Percentiles rank a stretch among this genome's conserved stretches.
Evolutionary conservation across 495 filamentous ascomycete genomes (phyloP).

Genomic region (Podospora tetraspora): DNA sequence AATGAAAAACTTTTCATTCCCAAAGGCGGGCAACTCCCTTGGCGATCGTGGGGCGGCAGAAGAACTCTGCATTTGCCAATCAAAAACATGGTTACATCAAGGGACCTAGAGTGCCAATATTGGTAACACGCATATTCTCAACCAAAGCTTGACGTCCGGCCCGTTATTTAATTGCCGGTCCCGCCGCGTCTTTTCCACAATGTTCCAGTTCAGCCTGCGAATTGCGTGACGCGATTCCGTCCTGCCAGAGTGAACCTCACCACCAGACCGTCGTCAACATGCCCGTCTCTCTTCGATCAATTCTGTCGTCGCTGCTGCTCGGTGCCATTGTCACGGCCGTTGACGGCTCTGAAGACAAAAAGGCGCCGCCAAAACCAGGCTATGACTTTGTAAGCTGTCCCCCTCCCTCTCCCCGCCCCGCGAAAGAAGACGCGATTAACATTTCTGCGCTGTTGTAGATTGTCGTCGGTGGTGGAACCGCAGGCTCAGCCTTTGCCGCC

Average conservation of each 20-base stretch:
- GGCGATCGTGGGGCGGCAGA: too few species aligned
- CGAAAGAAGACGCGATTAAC: not conserved
- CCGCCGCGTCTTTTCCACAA: not conserved
- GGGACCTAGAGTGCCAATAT: not conserved
- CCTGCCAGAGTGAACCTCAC: not conserved
- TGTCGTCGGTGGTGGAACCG: constrained; percentile 61
- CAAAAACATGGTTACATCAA: not conserved
- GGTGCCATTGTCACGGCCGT: not conserved
- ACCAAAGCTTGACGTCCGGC: not conserved
- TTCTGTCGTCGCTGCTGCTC: not conserved
- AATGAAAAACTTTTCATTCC: too few species aligned
- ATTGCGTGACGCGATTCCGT: not conserved
- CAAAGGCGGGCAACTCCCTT: too few species aligned
- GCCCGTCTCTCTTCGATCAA: not conserved
- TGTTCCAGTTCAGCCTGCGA: not conserved
- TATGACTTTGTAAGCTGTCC: not conserved
- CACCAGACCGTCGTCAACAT: not conserved
- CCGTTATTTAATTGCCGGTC: not conserved
- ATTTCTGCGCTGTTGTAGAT: constrained; percentile 28
- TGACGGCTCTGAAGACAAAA: not conserved
- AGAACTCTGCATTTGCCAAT: not conserved
- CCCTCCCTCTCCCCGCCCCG: too few species aligned
- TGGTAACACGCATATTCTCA: not conserved
- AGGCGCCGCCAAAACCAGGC: not conserved
- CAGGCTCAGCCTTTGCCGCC: constrained; percentile 51